These are phyloP conservation scores for Thalassiosira exigua DNA, from an alignment of 352 stramenopile species.

Conservation along the genomic window DNA sequence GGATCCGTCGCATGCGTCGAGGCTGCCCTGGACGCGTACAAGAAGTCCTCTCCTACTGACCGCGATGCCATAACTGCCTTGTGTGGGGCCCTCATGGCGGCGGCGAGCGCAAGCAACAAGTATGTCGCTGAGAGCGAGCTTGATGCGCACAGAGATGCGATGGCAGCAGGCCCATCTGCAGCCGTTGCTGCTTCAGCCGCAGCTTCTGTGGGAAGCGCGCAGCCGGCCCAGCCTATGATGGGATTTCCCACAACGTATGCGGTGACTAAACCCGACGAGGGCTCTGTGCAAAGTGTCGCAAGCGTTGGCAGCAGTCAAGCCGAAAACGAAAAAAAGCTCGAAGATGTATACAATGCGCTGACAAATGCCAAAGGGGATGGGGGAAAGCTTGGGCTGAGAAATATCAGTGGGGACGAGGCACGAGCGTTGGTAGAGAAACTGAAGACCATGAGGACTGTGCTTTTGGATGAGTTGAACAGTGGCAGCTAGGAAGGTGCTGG, in stretches of 20 bases:
- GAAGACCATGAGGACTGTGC: slow-evolving; percentile 63
- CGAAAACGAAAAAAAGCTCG: slow-evolving; percentile 63
- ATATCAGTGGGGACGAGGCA: slow-evolving; percentile 61
- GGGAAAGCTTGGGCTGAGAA: slow-evolving; percentile 71
- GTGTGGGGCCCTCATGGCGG: slow-evolving; percentile 65
- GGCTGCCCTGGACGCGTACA: slow-evolving; percentile 76
- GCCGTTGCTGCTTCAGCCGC: background rate
- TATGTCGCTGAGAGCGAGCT: slow-evolving; percentile 51
- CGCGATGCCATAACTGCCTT: slow-evolving; percentile 64
- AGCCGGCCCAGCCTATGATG: slow-evolving; percentile 29
- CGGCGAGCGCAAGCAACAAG: slow-evolving; percentile 56
- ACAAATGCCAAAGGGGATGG: slow-evolving; percentile 52
- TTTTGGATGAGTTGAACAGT: slow-evolving; percentile 79
- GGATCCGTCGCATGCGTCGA: slow-evolving; percentile 74
- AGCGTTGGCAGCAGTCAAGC: background rate
- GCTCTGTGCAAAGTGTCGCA: background rate
- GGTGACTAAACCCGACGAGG: slow-evolving; percentile 36
- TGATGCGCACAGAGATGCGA: slow-evolving; percentile 17
- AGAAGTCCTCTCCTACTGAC: slow-evolving; percentile 60
- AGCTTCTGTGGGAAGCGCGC: background rate
- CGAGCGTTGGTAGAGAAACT: slow-evolving; percentile 62
- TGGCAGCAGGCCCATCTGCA: slow-evolving; percentile 13
- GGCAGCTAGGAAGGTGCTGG: too few species aligned
- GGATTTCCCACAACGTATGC: slow-evolving; percentile 52
- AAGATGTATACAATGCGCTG: slow-evolving; percentile 69